Conservation (phyloP, 1,284 basidiomycete species). For the Apiotrichum montevideense region DNA sequence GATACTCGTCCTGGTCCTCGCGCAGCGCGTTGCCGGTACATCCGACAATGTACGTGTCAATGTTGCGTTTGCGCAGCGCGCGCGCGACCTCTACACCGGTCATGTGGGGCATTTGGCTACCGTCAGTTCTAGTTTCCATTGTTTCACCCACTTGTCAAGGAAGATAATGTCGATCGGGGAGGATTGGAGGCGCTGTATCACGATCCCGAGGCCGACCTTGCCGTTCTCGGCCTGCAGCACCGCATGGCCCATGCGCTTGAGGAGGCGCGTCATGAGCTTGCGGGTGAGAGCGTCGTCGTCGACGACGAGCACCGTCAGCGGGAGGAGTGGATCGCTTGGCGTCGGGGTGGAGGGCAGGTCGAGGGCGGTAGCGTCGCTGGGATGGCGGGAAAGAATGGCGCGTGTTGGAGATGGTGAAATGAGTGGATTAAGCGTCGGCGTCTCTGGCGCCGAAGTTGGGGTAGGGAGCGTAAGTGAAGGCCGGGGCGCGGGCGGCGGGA, state of each 20-base stretch:
- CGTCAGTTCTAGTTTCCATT: neutral
- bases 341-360: neutral
- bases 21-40: constrained; percentile 59
- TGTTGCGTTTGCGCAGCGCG: constrained; percentile 60
- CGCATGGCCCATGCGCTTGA: constrained; percentile 67
- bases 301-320: constrained; percentile 32
- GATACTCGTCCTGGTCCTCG: constrained; percentile 62
- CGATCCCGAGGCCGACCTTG: constrained; percentile 67
- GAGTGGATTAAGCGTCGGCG: too few species aligned
- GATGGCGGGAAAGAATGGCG: too few species aligned
- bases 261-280: constrained; percentile 70
- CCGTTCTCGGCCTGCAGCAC: constrained; percentile 81
- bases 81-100: constrained; percentile 66
- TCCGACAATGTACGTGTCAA: constrained; percentile 69
- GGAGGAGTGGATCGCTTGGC: constrained; percentile 9
- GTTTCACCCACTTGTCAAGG: constrained; percentile 60
- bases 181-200: constrained; percentile 40
- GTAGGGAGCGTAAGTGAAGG: too few species aligned
- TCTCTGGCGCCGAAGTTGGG: too few species aligned
- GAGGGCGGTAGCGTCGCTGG: neutral
- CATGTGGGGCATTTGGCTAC: constrained; percentile 57
- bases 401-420: too few species aligned
- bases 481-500: neutral
- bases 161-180: constrained; percentile 63
- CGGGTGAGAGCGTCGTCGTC: constrained; percentile 60